phyloP scores from a whole-genome alignment of 441 rosid species.

The Croton setiger region DNA sequence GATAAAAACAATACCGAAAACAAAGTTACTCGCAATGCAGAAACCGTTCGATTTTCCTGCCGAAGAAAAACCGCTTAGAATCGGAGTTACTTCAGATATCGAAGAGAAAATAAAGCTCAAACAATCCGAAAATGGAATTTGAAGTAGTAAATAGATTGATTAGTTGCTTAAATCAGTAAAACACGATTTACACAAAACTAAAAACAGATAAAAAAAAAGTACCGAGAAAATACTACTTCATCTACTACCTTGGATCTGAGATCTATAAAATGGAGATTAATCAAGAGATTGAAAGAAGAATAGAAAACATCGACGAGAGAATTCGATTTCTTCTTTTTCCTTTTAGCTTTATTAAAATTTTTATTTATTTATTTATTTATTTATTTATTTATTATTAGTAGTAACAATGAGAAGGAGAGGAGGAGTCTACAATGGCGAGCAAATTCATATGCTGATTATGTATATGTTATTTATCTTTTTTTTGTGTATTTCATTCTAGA shows the following conservation, averaged over 20 bases:
- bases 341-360: background rate
- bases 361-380: too few relatives aligned
- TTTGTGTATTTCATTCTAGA: too few relatives aligned
- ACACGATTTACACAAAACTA: background rate
- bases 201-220: background rate
- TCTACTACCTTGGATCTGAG: conserved; percentile 22
- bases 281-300: conserved; percentile 1
- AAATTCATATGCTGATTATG: background rate
- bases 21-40: background rate
- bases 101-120: background rate
- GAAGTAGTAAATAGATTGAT: background rate
- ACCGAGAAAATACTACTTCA: background rate
- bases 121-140: background rate
- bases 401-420: background rate
- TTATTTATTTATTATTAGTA: background rate
- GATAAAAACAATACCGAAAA: background rate
- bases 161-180: background rate
- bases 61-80: background rate
- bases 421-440: conserved; percentile 11
- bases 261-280: conserved; percentile 18
- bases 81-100: background rate
- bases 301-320: conserved; percentile 20
- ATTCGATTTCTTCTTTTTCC: background rate
- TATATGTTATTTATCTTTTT: background rate
- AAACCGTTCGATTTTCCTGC: background rate